Evolutionary conservation across 2,329 filamentous ascomycete species (phyloP).

Genomic region (Colletotrichum euphorbiae): DNA sequence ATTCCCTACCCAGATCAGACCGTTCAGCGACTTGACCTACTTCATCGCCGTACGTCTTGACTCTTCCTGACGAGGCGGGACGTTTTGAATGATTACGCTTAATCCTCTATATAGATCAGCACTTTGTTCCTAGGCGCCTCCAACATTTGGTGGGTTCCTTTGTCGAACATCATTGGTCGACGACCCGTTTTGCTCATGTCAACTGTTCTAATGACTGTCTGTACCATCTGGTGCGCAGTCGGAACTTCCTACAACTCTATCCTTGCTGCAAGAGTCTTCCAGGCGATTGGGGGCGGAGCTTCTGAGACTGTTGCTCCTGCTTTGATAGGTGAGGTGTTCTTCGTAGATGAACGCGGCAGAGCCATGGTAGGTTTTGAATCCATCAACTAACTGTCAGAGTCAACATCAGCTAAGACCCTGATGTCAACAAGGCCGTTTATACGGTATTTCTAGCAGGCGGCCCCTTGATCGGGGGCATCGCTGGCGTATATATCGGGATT

Average conservation of each 20-base stretch:
- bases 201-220: slow-evolving; percentile 45
- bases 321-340: slow-evolving; percentile 51
- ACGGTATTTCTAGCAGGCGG: slow-evolving; percentile 48
- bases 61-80: too few relatives aligned
- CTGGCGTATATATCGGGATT: slow-evolving; percentile 51
- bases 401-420: neutral
- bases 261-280: slow-evolving; percentile 47
- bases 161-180: slow-evolving; percentile 51
- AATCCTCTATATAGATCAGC: slow-evolving; percentile 44
- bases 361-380: slow-evolving; percentile 45
- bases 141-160: slow-evolving; percentile 52
- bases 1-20: slow-evolving; percentile 45
- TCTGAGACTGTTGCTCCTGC: slow-evolving; percentile 51
- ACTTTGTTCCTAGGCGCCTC: slow-evolving; percentile 49
- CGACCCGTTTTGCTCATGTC: slow-evolving; percentile 48
- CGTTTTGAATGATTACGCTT: too few relatives aligned
- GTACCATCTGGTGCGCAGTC: slow-evolving; percentile 46
- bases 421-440: slow-evolving; percentile 45
- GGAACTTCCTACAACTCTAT: slow-evolving; percentile 43
- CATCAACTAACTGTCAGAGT: neutral
- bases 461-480: slow-evolving; percentile 49
- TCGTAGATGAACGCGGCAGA: slow-evolving; percentile 49
- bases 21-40: slow-evolving; percentile 44
- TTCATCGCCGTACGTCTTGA: slow-evolving; percentile 47
- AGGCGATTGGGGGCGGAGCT: slow-evolving; percentile 49